Evolutionary conservation across 108 stramenopile genomes (phyloP).

Genomic region (Cyclotella atomus): DNA sequence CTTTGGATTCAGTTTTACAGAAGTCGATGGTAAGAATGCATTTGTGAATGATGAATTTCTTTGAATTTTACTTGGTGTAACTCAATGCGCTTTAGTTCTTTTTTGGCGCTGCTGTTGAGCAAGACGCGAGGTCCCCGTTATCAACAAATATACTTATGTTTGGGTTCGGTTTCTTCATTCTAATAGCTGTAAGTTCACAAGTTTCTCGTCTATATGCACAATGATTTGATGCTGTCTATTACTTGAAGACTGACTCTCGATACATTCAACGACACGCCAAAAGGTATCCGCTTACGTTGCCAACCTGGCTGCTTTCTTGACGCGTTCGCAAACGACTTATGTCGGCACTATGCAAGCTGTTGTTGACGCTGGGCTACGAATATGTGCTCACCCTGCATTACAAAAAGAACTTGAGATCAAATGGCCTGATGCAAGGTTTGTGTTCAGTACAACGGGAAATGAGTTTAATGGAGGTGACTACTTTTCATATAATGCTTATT

Average conservation of each 20-base stretch:
- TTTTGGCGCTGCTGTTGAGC: slow-evolving; percentile 28
- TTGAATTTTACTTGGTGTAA: too few relatives aligned
- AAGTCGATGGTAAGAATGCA: background rate
- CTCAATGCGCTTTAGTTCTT: too few relatives aligned
- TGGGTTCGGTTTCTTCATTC: slow-evolving; percentile 31
- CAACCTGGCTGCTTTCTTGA: slow-evolving; percentile 29
- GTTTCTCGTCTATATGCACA: background rate
- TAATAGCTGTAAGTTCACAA: slow-evolving; percentile 23
- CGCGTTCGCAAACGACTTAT: background rate
- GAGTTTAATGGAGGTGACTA: slow-evolving; percentile 5
- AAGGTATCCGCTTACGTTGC: slow-evolving; percentile 27
- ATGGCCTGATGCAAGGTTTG: slow-evolving; percentile 24
- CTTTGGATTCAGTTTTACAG: slow-evolving; percentile 6
- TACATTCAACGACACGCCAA: background rate
- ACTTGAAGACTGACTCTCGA: background rate
- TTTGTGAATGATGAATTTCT: background rate
- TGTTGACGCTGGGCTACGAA: background rate
- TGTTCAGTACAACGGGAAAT: slow-evolving; percentile 5
- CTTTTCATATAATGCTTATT: background rate
- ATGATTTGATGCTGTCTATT: background rate
- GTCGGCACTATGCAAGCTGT: slow-evolving; percentile 8
- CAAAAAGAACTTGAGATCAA: slow-evolving; percentile 8
- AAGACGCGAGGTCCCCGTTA: slow-evolving; percentile 13
- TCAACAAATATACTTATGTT: slow-evolving; percentile 27
- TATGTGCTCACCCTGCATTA: slow-evolving; percentile 30